Evolutionary conservation across 257 asterid genomes (phyloP).

Genomic region (Verbascum thapsus): DNA sequence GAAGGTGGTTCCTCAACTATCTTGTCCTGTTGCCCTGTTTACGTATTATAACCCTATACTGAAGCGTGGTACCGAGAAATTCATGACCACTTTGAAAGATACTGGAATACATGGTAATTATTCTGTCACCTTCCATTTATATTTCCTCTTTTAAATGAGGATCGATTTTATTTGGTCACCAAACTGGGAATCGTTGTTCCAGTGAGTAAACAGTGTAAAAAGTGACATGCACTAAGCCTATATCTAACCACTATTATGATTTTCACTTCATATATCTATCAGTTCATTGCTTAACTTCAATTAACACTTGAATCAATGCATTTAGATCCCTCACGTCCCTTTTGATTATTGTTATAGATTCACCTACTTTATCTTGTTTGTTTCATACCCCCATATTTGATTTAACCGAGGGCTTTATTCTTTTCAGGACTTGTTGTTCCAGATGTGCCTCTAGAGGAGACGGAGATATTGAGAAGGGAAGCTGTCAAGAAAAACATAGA

Average conservation of each 20-base stretch:
- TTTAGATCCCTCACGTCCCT: too few relatives aligned
- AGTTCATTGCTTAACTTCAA: neutral
- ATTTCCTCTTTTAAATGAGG: conserved; percentile 4
- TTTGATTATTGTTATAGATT: too few relatives aligned
- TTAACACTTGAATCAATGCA: too few relatives aligned
- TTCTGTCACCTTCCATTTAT: neutral
- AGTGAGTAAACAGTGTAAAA: neutral
- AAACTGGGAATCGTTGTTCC: neutral
- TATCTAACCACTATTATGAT: neutral
- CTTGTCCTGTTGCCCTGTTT: conserved; percentile 80
- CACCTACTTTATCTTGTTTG: too few relatives aligned
- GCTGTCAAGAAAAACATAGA: conserved; percentile 64
- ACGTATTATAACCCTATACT: conserved; percentile 91
- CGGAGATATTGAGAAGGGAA: conserved; percentile 77
- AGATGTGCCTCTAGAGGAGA: conserved; percentile 90
- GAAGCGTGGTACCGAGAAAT: conserved; percentile 74
- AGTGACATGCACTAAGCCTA: neutral
- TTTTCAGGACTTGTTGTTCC: conserved; percentile 88
- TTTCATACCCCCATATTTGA: too few relatives aligned
- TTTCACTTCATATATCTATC: neutral
- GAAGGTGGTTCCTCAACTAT: conserved; percentile 76
- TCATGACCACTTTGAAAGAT: conserved; percentile 76
- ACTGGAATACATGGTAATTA: conserved; percentile 74
- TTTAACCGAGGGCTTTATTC: conserved; percentile 5
- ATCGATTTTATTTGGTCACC: neutral